Evolutionary conservation across 202 grass and related monocot genomes (phyloP).

Genomic region (Zizania palustris): DNA sequence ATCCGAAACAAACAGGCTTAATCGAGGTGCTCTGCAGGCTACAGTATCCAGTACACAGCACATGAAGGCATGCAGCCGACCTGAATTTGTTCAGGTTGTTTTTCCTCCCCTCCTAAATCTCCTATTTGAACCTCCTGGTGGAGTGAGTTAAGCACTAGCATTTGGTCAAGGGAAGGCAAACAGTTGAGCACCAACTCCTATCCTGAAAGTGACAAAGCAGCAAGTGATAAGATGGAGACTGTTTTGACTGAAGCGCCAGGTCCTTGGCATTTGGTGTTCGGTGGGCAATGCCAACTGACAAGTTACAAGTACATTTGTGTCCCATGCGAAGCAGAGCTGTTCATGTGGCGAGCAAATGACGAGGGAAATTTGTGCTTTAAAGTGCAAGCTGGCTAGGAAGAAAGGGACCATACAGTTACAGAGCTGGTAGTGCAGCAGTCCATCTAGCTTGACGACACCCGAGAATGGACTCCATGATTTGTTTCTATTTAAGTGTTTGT

Average conservation of each 20-base stretch:
- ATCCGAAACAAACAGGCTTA: too few relatives aligned
- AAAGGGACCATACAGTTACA: slow-evolving; percentile 14
- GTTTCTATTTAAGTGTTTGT: too few relatives aligned
- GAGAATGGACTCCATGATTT: slow-evolving; percentile 6
- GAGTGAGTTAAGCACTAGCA: slow-evolving; percentile 42
- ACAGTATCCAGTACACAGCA: neutral
- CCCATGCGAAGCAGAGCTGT: slow-evolving; percentile 12
- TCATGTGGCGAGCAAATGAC: slow-evolving; percentile 22
- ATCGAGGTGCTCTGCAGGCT: neutral
- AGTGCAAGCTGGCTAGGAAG: slow-evolving; percentile 23
- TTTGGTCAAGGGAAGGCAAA: slow-evolving; percentile 43
- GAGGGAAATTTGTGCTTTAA: slow-evolving; percentile 20
- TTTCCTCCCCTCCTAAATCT: neutral
- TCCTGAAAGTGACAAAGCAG: slow-evolving; percentile 36
- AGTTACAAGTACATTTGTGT: slow-evolving; percentile 42
- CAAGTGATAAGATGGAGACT: slow-evolving; percentile 56
- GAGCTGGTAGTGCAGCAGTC: neutral
- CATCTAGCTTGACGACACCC: slow-evolving; percentile 19
- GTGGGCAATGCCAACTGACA: slow-evolving; percentile 29
- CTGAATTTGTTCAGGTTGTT: slow-evolving; percentile 5
- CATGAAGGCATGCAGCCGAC: slow-evolving; percentile 2
- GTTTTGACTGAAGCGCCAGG: slow-evolving; percentile 42
- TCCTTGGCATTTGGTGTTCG: slow-evolving; percentile 33
- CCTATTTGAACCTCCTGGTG: slow-evolving; percentile 39
- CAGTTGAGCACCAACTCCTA: slow-evolving; percentile 41